Conservation (phyloP, 2,329 filamentous ascomycete species). For the Zasmidium angulare region DNA sequence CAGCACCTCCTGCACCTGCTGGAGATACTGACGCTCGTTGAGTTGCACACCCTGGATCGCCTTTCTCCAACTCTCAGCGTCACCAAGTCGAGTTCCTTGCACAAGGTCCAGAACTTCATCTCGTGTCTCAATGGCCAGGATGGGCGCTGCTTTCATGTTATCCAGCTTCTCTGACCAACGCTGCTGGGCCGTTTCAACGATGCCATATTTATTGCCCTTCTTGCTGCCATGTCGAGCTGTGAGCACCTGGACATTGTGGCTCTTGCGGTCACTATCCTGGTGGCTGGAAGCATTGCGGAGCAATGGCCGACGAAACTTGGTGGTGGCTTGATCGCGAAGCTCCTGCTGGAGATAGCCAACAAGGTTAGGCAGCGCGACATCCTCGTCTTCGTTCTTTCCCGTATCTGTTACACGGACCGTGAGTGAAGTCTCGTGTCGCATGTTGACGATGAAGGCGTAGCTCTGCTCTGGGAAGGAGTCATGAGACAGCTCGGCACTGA, state of each 20-base stretch:
- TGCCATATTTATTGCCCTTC: conserved; percentile 83
- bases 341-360: conserved; percentile 79
- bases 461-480: conserved; percentile 12
- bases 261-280: conserved; percentile 44
- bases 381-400: conserved; percentile 57
- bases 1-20: conserved; percentile 78
- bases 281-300: conserved; percentile 39
- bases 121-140: conserved; percentile 83
- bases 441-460: conserved; percentile 81
- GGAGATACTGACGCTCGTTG: conserved; percentile 76
- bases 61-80: conserved; percentile 79
- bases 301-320: conserved; percentile 42
- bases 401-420: conserved; percentile 60
- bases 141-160: conserved; percentile 72
- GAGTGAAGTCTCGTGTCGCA: conserved; percentile 69
- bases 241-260: conserved; percentile 81
- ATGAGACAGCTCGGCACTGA: conserved; percentile 79
- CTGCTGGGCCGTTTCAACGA: conserved; percentile 73
- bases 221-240: conserved; percentile 80
- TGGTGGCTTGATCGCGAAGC: conserved; percentile 70
- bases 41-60: conserved; percentile 76
- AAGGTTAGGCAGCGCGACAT: conserved; percentile 71
- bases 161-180: conserved; percentile 63
- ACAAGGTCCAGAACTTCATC: conserved; percentile 80
- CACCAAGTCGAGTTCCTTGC: conserved; percentile 70